These are phyloP conservation scores for Ogataea trehaloabstinens DNA, from an alignment of 805 yeast genomes.

Conservation along the genomic window DNA sequence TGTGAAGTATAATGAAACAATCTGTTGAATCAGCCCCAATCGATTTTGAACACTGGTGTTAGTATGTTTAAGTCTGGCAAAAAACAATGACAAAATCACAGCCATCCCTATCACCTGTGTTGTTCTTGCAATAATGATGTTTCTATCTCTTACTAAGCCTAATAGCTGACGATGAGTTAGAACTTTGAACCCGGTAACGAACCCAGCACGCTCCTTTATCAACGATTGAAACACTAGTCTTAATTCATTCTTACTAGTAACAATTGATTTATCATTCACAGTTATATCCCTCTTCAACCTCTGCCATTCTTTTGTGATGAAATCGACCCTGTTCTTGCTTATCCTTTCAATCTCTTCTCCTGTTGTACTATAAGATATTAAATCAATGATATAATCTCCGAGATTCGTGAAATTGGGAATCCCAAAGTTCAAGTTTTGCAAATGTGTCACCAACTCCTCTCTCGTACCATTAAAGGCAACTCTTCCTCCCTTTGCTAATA, in stretches of 20 bases:
- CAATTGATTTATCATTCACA: slow-evolving; percentile 1
- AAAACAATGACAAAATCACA: slow-evolving; percentile 63
- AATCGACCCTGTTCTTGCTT: slow-evolving; percentile 40
- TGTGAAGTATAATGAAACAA: slow-evolving; percentile 67
- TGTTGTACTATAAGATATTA: slow-evolving; percentile 58
- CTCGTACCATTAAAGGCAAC: slow-evolving; percentile 68
- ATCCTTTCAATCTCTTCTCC: slow-evolving; percentile 38
- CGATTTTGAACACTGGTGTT: slow-evolving; percentile 59
- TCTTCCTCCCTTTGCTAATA: slow-evolving; percentile 70
- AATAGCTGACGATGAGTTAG: slow-evolving; percentile 37
- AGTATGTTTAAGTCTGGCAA: slow-evolving; percentile 53
- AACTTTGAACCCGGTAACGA: slow-evolving; percentile 34
- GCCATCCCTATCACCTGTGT: slow-evolving; percentile 65
- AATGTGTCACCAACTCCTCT: slow-evolving; percentile 43
- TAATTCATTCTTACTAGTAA: slow-evolving; percentile 17
- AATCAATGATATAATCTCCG: slow-evolving; percentile 73
- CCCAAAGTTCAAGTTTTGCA: slow-evolving; percentile 46
- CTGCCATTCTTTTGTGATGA: slow-evolving; percentile 40
- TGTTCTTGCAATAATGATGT: slow-evolving; percentile 61
- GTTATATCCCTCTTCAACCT: not conserved
- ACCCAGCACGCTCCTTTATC: slow-evolving; percentile 31
- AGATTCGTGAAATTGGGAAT: slow-evolving; percentile 64
- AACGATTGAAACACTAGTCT: slow-evolving; percentile 26
- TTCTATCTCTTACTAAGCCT: slow-evolving; percentile 49
- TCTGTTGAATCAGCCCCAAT: slow-evolving; percentile 74